Percentiles rank a stretch among this genome's conserved stretches.
phyloP scores from a whole-genome alignment of 2,329 filamentous ascomycete genomes.

The Paraphoma sp. region DNA sequence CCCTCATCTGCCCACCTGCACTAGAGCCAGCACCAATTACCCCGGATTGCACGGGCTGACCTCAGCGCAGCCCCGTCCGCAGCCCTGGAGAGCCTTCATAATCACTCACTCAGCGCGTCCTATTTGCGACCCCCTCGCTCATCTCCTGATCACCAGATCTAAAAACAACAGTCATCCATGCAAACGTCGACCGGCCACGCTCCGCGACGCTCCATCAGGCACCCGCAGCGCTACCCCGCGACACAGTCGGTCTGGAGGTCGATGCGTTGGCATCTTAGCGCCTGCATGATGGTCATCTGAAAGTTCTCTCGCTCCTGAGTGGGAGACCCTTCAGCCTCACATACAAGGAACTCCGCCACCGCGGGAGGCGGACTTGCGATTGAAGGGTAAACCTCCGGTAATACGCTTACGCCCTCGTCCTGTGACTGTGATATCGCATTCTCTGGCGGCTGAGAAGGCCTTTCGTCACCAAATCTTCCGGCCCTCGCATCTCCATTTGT shows the following conservation, averaged over 20 bases:
- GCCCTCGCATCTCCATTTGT: slow-evolving; percentile 3
- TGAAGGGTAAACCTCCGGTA: slow-evolving; percentile 50
- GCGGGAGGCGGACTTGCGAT: slow-evolving; percentile 47
- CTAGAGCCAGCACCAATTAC: slow-evolving; percentile 6
- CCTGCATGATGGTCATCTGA: slow-evolving; percentile 46
- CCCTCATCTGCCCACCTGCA: not conserved
- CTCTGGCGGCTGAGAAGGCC: slow-evolving; percentile 22
- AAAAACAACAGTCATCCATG: slow-evolving; percentile 37
- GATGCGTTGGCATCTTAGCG: slow-evolving; percentile 49
- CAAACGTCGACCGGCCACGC: slow-evolving; percentile 14
- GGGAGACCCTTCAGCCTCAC: slow-evolving; percentile 45
- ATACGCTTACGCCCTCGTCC: slow-evolving; percentile 32
- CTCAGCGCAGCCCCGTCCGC: slow-evolving; percentile 15
- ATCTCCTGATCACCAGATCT: slow-evolving; percentile 32
- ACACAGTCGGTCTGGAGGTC: slow-evolving; percentile 40
- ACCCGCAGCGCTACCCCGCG: slow-evolving; percentile 43
- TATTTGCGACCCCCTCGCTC: slow-evolving; percentile 16
- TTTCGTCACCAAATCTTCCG: slow-evolving; percentile 30
- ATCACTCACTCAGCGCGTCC: slow-evolving; percentile 6
- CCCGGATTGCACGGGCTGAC: slow-evolving; percentile 26
- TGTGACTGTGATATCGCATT: slow-evolving; percentile 38
- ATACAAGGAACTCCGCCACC: slow-evolving; percentile 43
- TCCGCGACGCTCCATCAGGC: slow-evolving; percentile 38
- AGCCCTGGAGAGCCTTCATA: not conserved
- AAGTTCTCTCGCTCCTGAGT: slow-evolving; percentile 32